Conservation (phyloP, 192 early-diverging fungal genomes). For the Phlyctochytrium arcticum region DNA sequence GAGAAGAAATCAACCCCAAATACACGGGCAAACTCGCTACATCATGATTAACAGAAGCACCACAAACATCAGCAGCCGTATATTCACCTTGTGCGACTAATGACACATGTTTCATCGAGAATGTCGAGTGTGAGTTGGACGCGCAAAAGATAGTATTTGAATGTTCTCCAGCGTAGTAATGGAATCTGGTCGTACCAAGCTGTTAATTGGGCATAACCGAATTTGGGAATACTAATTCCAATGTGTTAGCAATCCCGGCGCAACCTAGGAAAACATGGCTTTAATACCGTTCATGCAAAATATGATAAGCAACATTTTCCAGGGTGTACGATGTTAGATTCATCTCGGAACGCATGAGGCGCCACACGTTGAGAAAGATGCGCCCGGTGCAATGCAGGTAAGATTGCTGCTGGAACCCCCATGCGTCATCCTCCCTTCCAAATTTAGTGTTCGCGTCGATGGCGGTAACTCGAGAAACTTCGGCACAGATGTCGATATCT, state of each 20-base stretch:
- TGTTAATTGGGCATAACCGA: constrained; percentile 50
- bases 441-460: constrained; percentile 30
- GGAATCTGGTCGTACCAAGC: constrained; percentile 60
- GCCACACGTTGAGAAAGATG: constrained; percentile 86
- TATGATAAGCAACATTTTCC: constrained; percentile 67
- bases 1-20: constrained; percentile 88
- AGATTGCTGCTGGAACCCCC: constrained; percentile 62
- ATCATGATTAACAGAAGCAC: neutral
- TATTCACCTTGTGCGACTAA: constrained; percentile 54
- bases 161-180: constrained; percentile 53
- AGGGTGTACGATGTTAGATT: constrained; percentile 74
- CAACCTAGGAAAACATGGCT: neutral
- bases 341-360: constrained; percentile 74
- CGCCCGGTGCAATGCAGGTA: constrained; percentile 65
- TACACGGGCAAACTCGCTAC: constrained; percentile 82
- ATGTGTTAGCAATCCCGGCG: neutral
- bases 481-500: constrained; percentile 35
- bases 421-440: constrained; percentile 43
- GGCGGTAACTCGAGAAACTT: constrained; percentile 45
- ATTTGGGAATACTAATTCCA: constrained; percentile 60
- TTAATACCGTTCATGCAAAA: constrained; percentile 65
- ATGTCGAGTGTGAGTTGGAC: constrained; percentile 64
- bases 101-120: constrained; percentile 64
- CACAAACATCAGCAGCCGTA: neutral
- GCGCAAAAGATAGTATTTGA: constrained; percentile 66